Conservation (phyloP, 2,329 filamentous ascomycete species). For the Botrytis cinerea region DNA sequence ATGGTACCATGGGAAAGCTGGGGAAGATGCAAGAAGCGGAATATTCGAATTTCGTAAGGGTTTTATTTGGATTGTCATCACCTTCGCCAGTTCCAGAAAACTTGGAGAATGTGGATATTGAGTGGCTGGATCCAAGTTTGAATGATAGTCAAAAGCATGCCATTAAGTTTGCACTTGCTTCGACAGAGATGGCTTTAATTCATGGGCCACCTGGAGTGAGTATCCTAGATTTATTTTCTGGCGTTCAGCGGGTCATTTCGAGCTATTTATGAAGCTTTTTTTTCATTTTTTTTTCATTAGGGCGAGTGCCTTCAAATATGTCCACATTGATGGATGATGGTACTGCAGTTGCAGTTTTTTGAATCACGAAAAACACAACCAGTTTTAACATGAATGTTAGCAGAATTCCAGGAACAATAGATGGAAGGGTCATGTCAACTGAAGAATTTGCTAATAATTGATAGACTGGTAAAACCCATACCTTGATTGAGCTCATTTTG, state of each 20-base stretch:
- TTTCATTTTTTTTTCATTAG: neutral
- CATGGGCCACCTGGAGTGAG: slow-evolving; percentile 85
- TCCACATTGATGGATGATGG: neutral
- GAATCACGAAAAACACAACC: neutral
- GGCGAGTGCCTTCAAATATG: slow-evolving; percentile 16
- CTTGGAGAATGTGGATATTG: slow-evolving; percentile 50
- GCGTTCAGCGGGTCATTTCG: neutral
- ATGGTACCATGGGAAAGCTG: slow-evolving; percentile 60
- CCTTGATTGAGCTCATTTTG: slow-evolving; percentile 91
- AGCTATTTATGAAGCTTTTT: neutral
- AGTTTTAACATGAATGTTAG: no score
- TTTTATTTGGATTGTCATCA: slow-evolving; percentile 61
- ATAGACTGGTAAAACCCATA: slow-evolving; percentile 93
- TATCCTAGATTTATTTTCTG: slow-evolving; percentile 24
- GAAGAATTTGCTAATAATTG: neutral
- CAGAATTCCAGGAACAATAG: neutral
- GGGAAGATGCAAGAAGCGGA: slow-evolving; percentile 58
- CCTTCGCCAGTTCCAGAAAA: slow-evolving; percentile 52
- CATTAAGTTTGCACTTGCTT: slow-evolving; percentile 79
- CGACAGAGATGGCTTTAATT: slow-evolving; percentile 81
- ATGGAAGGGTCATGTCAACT: no score
- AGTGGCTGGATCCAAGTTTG: slow-evolving; percentile 62
- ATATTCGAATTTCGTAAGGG: slow-evolving; percentile 61
- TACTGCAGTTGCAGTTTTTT: neutral
- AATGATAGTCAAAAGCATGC: slow-evolving; percentile 70